Base-by-base conservation (phyloP, 2,329 filamentous ascomycete genomes). In the Colletotrichum cuscutae region DNA sequence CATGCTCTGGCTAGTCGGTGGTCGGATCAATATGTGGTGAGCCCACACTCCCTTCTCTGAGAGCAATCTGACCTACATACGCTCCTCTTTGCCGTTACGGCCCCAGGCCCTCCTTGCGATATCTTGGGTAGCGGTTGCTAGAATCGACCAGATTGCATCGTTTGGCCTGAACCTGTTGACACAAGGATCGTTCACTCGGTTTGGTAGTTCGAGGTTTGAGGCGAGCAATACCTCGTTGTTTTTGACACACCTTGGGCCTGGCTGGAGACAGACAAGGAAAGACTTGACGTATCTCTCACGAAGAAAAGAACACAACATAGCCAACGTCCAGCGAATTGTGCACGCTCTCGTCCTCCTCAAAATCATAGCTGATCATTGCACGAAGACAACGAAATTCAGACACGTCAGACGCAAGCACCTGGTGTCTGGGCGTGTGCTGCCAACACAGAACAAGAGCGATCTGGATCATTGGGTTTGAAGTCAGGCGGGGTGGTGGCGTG, bases 1-100 rank as follows among this genome's bases (percentile, higher is more conserved):
- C 82, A 83, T 72, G 76, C 75, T 76, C 79, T 81, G 77, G 81
- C 76, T 76, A 79, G 79, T 75, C 75, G 67, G 76, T 74, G 63
- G 52, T 72, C 35, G 65, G 67, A 32, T 63, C 62, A 58, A 54
- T 67, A 26, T 73, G 68, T 72, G 13, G 66, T 35, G 62, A 73
- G 68, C 68, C 68, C 71, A 72, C 68, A 73, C 68, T 57, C 42
- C 30, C 19, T 72, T 54, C 26, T 65, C 64, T 65, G 66, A 32
- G 46, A 72, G 60, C 49, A 71, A 54, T 71, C 67, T 62, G 46
- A 61, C 66, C 24, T 46, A 61, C 61, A 56, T 26, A 26, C 35
- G 35, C 37, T 68, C 35, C 26, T 46, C 30, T 24, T 30, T 59
- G 19, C 37, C 42, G 15, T 13, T 32, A 12, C 37, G 67, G 67